These are phyloP conservation scores for Chernovozyma sophiae-reginae DNA, from an alignment of 1,139 yeast species.

Conservation along the genomic window DNA sequence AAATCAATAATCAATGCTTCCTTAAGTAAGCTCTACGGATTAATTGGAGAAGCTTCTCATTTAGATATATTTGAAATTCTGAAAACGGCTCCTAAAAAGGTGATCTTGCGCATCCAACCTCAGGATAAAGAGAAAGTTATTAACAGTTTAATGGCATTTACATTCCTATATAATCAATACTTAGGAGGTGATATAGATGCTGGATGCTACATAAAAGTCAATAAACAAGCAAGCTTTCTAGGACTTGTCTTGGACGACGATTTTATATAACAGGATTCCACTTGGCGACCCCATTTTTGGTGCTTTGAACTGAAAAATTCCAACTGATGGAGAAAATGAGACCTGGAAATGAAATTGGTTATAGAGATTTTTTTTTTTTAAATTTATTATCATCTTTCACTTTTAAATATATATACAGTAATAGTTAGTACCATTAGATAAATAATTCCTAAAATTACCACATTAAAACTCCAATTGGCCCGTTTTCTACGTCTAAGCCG, in stretches of 20 bases:
- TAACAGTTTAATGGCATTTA: constrained; percentile 27
- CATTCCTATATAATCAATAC: constrained; percentile 24
- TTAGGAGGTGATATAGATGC: constrained; percentile 19
- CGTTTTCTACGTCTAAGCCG: no score
- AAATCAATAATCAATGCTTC: constrained; percentile 23
- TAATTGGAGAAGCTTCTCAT: constrained; percentile 33
- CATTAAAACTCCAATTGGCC: no score
- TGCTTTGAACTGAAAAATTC: no score
- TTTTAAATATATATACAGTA: no score
- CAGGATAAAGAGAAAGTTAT: constrained; percentile 26
- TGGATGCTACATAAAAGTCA: constrained; percentile 20
- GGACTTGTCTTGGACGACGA: constrained; percentile 14
- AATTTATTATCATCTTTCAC: no score
- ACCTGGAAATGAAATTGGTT: background rate
- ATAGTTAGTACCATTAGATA: no score
- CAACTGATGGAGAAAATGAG: background rate
- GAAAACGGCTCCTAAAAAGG: constrained; percentile 11
- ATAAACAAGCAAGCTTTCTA: constrained; percentile 14
- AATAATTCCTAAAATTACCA: no score
- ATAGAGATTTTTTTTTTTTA: constrained; percentile 23
- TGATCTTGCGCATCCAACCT: constrained; percentile 20
- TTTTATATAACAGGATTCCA: constrained; percentile 1
- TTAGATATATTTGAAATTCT: constrained; percentile 23
- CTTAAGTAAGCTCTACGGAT: constrained; percentile 29
- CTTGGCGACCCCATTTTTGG: no score